Evolutionary conservation across 805 yeast genomes (phyloP).

Genomic region (Kockiozyma suomiensis): DNA sequence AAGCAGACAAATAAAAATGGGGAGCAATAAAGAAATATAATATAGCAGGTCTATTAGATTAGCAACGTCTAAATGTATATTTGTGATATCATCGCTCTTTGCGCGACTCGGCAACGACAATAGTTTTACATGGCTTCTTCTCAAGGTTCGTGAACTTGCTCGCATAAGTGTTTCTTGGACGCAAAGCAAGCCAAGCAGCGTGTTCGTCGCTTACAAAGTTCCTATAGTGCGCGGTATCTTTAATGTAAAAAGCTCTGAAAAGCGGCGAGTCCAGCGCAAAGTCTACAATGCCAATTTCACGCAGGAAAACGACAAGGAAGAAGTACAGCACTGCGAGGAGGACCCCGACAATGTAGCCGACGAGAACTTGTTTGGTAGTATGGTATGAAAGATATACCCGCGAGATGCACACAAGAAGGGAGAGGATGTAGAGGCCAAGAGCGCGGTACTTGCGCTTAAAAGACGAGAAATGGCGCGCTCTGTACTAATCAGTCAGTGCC

Average conservation of each 20-base stretch:
- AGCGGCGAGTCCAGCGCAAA: constrained; percentile 65
- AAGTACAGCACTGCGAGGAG: constrained; percentile 63
- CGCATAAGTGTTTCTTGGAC: constrained; percentile 1
- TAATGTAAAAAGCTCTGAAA: constrained; percentile 46
- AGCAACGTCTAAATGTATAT: background rate
- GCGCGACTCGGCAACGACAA: constrained; percentile 1
- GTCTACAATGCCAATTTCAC: constrained; percentile 69
- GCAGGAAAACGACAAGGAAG: constrained; percentile 51
- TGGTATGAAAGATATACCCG: constrained; percentile 75
- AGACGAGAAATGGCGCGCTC: constrained; percentile 40
- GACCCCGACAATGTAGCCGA: constrained; percentile 69
- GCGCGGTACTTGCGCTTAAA: constrained; percentile 37
- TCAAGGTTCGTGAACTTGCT: background rate
- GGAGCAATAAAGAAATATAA: background rate
- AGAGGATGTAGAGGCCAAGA: constrained; percentile 34
- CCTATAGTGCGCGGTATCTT: constrained; percentile 41
- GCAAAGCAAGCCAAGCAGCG: constrained; percentile 9
- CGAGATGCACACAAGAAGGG: constrained; percentile 42
- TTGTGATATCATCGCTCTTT: background rate
- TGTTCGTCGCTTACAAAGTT: constrained; percentile 26
- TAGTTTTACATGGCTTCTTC: background rate
- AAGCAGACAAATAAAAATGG: background rate
- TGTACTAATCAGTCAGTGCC: background rate
- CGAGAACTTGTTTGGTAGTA: constrained; percentile 66
- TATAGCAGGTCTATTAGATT: background rate